phyloP scores from a whole-genome alignment of 108 stramenopile species.

The Chaetoceros muelleri region DNA sequence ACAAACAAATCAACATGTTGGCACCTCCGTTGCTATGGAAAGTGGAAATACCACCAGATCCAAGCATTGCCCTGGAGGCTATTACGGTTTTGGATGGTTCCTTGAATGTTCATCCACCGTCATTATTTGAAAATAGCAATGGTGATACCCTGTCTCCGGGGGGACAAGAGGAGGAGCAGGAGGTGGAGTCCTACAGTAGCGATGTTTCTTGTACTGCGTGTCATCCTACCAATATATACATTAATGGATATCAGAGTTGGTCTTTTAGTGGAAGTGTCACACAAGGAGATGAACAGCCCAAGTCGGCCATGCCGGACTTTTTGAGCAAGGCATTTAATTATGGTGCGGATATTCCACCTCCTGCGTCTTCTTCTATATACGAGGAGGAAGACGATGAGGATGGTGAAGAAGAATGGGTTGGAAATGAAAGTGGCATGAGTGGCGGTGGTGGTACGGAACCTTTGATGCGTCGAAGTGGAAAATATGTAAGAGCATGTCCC shows the following conservation, averaged over 20 bases:
- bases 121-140: not conserved
- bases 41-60: constrained; percentile 51
- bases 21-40: constrained; percentile 72
- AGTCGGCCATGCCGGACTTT: constrained; percentile 61
- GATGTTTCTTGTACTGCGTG: constrained; percentile 13
- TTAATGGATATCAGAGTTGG: constrained; percentile 84
- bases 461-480: not conserved
- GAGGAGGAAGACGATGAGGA: not conserved
- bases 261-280: constrained; percentile 65
- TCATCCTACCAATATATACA: constrained; percentile 61
- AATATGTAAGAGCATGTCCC: not conserved
- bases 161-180: constrained; percentile 5
- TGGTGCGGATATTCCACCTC: constrained; percentile 33
- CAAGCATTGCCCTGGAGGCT: constrained; percentile 49
- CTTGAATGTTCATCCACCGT: constrained; percentile 13
- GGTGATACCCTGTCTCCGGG: not conserved
- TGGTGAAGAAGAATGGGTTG: constrained; percentile 7
- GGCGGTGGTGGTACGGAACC: constrained; percentile 3
- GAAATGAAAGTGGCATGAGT: not conserved
- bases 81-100: constrained; percentile 59
- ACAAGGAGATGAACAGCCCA: constrained; percentile 62
- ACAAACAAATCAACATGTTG: too few species aligned
- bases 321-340: constrained; percentile 65
- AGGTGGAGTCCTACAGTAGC: constrained; percentile 16
- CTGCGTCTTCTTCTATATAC: not conserved